Evolutionary conservation across 176 grass and related monocot species (phyloP).

Genomic region (Rhynchospora tenuis): DNA sequence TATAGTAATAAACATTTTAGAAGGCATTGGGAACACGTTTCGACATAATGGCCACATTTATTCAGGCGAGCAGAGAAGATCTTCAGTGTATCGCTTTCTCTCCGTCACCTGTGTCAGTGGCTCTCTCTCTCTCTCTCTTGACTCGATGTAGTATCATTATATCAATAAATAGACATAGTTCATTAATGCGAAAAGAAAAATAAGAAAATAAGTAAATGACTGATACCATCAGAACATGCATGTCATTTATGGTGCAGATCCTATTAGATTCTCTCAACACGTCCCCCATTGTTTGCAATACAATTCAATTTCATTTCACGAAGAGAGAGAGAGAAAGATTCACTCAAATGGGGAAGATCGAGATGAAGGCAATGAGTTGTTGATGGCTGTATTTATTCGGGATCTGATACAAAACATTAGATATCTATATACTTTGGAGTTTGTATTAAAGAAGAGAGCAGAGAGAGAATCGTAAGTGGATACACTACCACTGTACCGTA

Average conservation of each 20-base stretch:
- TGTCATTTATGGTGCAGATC: conserved; percentile 18
- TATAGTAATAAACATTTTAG: no score
- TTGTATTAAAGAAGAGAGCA: conserved; percentile 16
- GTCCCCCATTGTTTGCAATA: not conserved
- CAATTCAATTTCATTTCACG: not conserved
- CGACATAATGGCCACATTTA: not conserved
- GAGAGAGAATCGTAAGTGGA: conserved; percentile 18
- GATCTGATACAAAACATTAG: conserved; percentile 5
- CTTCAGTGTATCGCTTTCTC: not conserved
- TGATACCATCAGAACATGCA: conserved; percentile 11
- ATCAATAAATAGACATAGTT: conserved; percentile 24
- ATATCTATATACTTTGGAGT: not conserved
- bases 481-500: conserved; percentile 13
- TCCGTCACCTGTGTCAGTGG: conserved; percentile 15
- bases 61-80: not conserved
- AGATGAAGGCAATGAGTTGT: not conserved
- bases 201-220: conserved; percentile 7
- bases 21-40: not conserved
- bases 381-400: conserved; percentile 5
- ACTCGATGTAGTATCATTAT: not conserved
- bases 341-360: not conserved
- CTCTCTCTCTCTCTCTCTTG: not conserved
- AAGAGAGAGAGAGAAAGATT: conserved; percentile 1
- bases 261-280: not conserved
- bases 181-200: conserved; percentile 12